Evolutionary conservation across 2,329 filamentous ascomycete genomes (phyloP), one percentile per base, ranked within the genome.

Genomic region (Penicillium sp.): DNA sequence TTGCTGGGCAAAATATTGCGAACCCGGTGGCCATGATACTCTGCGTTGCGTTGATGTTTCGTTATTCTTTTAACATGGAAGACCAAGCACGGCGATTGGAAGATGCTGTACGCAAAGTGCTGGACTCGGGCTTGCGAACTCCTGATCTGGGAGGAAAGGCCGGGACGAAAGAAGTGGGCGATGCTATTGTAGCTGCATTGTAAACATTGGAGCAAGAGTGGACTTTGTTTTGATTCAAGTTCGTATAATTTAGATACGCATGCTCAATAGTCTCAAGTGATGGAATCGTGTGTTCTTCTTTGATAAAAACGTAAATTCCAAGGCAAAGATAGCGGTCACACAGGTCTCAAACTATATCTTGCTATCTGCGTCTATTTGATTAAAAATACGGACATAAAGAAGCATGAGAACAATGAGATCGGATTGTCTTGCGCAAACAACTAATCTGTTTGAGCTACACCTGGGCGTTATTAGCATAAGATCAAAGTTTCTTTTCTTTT

Each of bases 31-130:
- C 92, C 44, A 93, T 91, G 62, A 90, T 97, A 62, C 85, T 97
- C 23, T 96, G 91, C 3, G 85, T 96, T 11, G 91, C 91, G 68
- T 93, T 97, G 89, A 92, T 97, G 89, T 85, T 96, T 69, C 88
- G 90, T 67, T 97, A 96, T 81, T 96, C 91, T 8, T 83, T 96
- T 51, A 86, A 87, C 68, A 85, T 93, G 68, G 87, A 89, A 35
- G 80, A 85, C 45, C 87, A 96, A 75, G 89, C 92, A 13, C 82
- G 84, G 59, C 86, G 86, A 49, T 85, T 97, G 60, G 92, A 97
- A 78, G 82, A 86, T 60, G 92, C 92, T 1, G 91, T 96, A 49
- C 85, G 85, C 68, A 84, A 80, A 45, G 88, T 89, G 35, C 85
- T 97, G 58, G 91, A 96, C 69, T 83, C 80, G 48, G 90, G 90